Base-by-base conservation (phyloP, 257 asterid genomes). In the Phtheirospermum japonicum region DNA sequence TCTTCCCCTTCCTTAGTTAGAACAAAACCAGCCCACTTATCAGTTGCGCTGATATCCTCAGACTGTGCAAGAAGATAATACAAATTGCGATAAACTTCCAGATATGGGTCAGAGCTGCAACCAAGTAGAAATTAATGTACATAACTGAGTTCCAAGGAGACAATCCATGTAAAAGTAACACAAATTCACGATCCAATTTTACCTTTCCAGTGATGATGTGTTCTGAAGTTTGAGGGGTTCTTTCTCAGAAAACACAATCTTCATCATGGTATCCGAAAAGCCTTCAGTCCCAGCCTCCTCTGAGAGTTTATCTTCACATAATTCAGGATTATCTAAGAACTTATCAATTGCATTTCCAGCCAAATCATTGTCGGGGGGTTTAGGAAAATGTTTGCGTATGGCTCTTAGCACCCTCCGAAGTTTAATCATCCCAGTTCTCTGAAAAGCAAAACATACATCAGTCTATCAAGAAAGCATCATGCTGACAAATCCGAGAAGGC, bases 1-100 rank as follows among this genome's bases (percentile, higher is more conserved):
- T 89, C 99, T 63, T 75, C 97, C 65, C 99, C 99, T 77, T 89
- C 99, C 72, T 87, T 87, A 50, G 99, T 89, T 64, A 89, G 83
- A 65, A 89, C 96, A 82, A 89, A 93, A 71, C 97, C 99, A 67
- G 97, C 95, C 99, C 99, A 87, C 74, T 89, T 89, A 73, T 93
- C 99, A 67, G 95, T 89, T 66, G 99, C 94, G 63, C 87, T 85
- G 64, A 82, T 85, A 78, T 93, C 99, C 77, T 89, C 97, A 42
- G 95, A 89, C 78, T 74, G 95, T 20, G 89, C 96, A 42, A 92
- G 89, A 78, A 89, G 88, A 78, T 83, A 80, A 79, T 87, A 89
- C 75, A 93, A 77, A 82, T 87, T 83, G 86, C 85, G 64, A 78
- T 93, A 89, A 71, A 89, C 91, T 63, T 89, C 99, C 71, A 73